These are phyloP conservation scores for Macroventuria anomochaeta DNA, from an alignment of 2,329 filamentous ascomycete species.

Conservation along the genomic window DNA sequence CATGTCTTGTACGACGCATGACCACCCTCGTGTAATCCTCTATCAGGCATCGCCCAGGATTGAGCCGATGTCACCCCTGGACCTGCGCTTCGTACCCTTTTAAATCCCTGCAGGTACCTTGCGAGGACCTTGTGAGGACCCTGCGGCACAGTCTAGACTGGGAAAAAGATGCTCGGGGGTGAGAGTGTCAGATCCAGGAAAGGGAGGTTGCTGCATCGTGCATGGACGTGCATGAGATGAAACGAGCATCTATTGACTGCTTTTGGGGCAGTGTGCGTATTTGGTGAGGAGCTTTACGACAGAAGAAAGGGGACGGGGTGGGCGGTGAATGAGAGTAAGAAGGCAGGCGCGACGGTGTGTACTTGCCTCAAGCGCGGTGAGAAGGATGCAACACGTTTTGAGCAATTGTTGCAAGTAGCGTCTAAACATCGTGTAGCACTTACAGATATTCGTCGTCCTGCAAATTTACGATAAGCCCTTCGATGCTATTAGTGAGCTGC, in stretches of 20 bases:
- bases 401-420: too few species aligned
- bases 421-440: too few species aligned
- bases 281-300: not conserved
- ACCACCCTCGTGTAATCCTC: not conserved
- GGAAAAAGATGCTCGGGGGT: not conserved
- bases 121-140: not conserved
- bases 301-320: not conserved
- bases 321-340: not conserved
- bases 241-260: not conserved
- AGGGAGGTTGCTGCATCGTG: conserved; percentile 3
- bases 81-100: not conserved
- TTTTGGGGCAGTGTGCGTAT: not conserved
- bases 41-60: not conserved
- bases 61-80: not conserved
- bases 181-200: not conserved
- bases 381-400: too few species aligned
- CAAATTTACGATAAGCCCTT: too few species aligned
- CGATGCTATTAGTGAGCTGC: not conserved
- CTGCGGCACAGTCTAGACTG: not conserved
- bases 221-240: not conserved
- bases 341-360: too few species aligned
- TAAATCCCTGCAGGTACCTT: not conserved
- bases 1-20: not conserved
- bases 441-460: too few species aligned
- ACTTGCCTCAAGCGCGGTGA: too few species aligned